These are phyloP conservation scores for Alternaria panax DNA, from an alignment of 2,329 filamentous ascomycete genomes.

Conservation along the genomic window DNA sequence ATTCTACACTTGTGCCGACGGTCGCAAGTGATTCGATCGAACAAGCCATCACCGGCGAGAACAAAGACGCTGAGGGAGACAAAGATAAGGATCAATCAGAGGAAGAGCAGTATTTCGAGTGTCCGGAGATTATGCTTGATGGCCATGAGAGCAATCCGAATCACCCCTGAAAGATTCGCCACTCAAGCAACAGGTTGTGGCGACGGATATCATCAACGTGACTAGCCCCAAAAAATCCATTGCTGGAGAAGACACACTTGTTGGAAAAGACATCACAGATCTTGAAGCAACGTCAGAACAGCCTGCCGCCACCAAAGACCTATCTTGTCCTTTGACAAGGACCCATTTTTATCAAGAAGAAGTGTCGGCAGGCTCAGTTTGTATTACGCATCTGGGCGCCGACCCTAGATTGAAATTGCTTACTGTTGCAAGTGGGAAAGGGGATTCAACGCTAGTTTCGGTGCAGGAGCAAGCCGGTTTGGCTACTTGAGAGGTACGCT, in stretches of 20 bases:
- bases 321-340: not conserved
- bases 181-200: not conserved
- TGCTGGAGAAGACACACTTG: accelerated
- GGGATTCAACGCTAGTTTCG: not conserved
- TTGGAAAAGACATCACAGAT: not conserved
- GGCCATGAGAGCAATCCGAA: not conserved
- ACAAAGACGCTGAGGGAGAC: not conserved
- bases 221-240: not conserved
- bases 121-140: not conserved
- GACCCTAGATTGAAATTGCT: not conserved
- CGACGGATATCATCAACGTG: not conserved
- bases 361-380: not conserved
- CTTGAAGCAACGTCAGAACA: not conserved
- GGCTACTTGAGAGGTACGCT: no score
- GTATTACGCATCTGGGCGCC: not conserved
- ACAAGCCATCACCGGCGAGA: not conserved
- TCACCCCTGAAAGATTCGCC: not conserved
- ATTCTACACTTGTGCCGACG: not conserved
- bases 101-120: not conserved
- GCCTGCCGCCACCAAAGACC: not conserved
- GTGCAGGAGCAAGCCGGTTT: no score
- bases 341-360: not conserved
- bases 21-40: not conserved
- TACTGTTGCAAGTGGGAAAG: not conserved
- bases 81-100: not conserved